A percentile compares a stretch with the other conserved stretches of the same genome.
Evolutionary conservation across 2,329 filamentous ascomycete species (phyloP).

Genomic region (Ophiostoma perfectum): DNA sequence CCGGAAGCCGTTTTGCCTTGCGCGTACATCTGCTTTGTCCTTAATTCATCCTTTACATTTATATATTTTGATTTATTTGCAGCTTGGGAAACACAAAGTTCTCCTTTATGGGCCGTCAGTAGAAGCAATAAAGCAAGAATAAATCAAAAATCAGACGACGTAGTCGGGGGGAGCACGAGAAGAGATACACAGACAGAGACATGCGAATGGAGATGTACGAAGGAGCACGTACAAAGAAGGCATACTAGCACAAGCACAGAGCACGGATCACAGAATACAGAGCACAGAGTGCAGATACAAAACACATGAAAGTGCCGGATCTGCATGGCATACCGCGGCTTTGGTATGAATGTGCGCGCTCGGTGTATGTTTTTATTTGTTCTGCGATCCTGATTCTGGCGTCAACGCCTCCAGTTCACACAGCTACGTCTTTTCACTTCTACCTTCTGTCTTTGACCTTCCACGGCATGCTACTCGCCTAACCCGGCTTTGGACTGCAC

Average conservation of each 20-base stretch:
- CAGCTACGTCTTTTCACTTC: neutral
- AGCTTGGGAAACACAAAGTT: neutral
- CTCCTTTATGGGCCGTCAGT: neutral
- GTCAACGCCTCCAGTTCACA: neutral
- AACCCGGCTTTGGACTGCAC: neutral
- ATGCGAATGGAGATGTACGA: neutral
- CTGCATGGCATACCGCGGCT: conserved; percentile 8
- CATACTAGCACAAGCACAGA: neutral
- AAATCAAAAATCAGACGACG: neutral
- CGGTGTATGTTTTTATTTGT: neutral
- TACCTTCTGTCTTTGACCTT: neutral
- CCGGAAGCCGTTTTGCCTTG: neutral
- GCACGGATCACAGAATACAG: neutral
- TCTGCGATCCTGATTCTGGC: neutral
- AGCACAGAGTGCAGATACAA: neutral
- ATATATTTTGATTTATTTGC: neutral
- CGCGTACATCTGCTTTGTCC: too few species aligned
- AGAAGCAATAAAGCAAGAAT: neutral
- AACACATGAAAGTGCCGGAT: neutral
- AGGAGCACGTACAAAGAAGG: neutral
- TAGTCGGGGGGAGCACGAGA: conserved; percentile 5
- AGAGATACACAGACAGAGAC: conserved; percentile 3
- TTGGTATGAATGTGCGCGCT: neutral
- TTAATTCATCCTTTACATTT: neutral
- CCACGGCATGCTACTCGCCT: neutral